phyloP scores from a whole-genome alignment of 148 eudicot species.

The Polygonum aviculare region DNA sequence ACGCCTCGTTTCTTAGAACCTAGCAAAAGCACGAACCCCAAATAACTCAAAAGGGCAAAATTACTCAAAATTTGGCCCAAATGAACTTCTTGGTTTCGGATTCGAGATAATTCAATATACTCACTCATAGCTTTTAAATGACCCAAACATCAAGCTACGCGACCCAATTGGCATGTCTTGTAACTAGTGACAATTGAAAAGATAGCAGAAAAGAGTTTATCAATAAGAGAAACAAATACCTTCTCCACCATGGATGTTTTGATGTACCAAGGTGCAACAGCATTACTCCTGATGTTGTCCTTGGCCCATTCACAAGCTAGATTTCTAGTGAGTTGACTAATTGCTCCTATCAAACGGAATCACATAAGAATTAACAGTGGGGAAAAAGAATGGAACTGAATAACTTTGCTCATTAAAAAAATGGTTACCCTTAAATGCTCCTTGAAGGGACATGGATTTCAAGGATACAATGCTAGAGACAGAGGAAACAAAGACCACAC shows the following conservation, averaged over 20 bases:
- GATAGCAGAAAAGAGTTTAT: not conserved
- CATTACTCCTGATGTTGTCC: constrained; percentile 42
- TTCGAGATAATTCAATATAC: too few species aligned
- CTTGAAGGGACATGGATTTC: constrained; percentile 52
- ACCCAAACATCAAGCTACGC: not conserved
- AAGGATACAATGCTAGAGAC: constrained; percentile 61
- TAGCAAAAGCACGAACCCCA: constrained; percentile 7
- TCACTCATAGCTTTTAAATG: too few species aligned
- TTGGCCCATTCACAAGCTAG: constrained; percentile 51
- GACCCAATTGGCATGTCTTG: not conserved
- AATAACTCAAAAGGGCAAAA: too few species aligned
- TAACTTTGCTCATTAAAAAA: not conserved
- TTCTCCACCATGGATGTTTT: constrained; percentile 40
- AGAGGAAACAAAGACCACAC: constrained; percentile 57
- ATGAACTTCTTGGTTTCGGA: too few species aligned
- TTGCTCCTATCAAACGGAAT: constrained; percentile 42
- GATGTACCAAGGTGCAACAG: constrained; percentile 45
- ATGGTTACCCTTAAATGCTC: constrained; percentile 59
- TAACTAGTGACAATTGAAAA: too few species aligned
- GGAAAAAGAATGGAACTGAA: not conserved
- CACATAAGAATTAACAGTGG: not conserved
- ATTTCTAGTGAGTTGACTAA: constrained; percentile 59
- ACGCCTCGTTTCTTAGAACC: constrained; percentile 32
- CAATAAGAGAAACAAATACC: constrained; percentile 14
- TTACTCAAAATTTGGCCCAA: too few species aligned